Evolutionary conservation across 805 yeast species (phyloP).

Genomic region (Wickerhamia fluorescens): DNA sequence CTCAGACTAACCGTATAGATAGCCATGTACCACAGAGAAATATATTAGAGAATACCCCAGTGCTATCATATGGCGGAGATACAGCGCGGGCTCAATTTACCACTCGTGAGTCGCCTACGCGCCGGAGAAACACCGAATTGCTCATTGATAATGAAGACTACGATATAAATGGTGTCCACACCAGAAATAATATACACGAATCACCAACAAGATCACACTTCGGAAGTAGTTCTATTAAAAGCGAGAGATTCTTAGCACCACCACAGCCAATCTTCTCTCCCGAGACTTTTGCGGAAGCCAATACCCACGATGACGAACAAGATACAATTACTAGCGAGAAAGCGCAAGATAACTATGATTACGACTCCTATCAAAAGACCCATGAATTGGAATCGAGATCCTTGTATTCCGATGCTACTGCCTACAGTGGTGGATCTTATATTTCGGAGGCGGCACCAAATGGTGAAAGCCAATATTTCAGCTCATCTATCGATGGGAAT

Average conservation of each 20-base stretch:
- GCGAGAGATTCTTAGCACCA: slow-evolving; percentile 49
- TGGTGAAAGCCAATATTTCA: slow-evolving; percentile 30
- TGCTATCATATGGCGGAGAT: slow-evolving; percentile 11
- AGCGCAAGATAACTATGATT: slow-evolving; percentile 21
- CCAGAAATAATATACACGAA: no score
- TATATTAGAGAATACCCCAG: slow-evolving; percentile 22
- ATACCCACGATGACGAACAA: slow-evolving; percentile 21
- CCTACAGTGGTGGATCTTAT: slow-evolving; percentile 26
- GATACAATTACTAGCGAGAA: slow-evolving; percentile 24
- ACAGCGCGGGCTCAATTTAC: slow-evolving; percentile 67
- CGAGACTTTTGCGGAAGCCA: slow-evolving; percentile 56
- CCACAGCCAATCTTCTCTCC: slow-evolving; percentile 65
- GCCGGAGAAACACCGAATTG: slow-evolving; percentile 44
- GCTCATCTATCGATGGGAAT: slow-evolving; percentile 40
- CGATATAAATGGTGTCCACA: slow-evolving; percentile 23
- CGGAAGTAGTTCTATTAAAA: slow-evolving; percentile 22
- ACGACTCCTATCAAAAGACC: slow-evolving; percentile 30
- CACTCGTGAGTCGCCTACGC: slow-evolving; percentile 62
- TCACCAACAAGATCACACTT: slow-evolving; percentile 29
- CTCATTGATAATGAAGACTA: slow-evolving; percentile 34
- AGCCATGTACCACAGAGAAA: slow-evolving; percentile 12
- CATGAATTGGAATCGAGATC: slow-evolving; percentile 27
- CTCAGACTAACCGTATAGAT: slow-evolving; percentile 13
- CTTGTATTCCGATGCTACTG: slow-evolving; percentile 29
- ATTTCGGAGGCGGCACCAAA: slow-evolving; percentile 9